Conservation (phyloP, 2,329 filamentous ascomycete species). For the Penicillium sp. region DNA sequence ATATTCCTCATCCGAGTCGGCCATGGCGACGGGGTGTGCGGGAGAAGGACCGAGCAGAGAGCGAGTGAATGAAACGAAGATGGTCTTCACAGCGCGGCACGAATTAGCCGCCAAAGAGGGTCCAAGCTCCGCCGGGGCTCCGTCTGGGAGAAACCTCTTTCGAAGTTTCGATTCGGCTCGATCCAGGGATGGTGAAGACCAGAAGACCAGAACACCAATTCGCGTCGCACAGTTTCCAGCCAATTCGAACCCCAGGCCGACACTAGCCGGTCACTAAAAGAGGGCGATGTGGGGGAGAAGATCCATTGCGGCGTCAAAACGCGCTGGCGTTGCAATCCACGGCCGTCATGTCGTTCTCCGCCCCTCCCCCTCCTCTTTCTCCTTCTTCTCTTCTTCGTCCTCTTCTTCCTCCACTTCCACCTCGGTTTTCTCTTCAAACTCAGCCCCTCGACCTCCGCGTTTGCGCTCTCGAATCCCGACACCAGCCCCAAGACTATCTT, state of each 20-base stretch:
- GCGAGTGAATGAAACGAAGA: conserved; percentile 5
- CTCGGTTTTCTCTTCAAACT: conserved; percentile 13
- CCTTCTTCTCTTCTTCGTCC: conserved; percentile 23
- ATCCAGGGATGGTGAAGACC: not conserved
- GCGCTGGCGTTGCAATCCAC: conserved; percentile 29
- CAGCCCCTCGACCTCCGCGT: conserved; percentile 21
- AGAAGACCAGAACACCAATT: not conserved
- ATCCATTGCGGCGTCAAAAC: conserved; percentile 32
- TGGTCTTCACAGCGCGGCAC: conserved; percentile 6
- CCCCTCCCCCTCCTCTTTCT: conserved; percentile 29
- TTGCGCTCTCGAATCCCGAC: conserved; percentile 15
- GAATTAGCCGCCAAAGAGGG: conserved; percentile 16
- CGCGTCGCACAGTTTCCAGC: not conserved
- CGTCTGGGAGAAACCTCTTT: conserved; percentile 12
- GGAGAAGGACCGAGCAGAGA: conserved; percentile 21
- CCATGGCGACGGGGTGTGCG: conserved; percentile 32
- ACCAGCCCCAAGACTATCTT: conserved; percentile 16
- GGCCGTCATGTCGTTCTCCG: conserved; percentile 30
- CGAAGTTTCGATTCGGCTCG: not conserved
- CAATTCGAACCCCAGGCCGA: conserved; percentile 18
- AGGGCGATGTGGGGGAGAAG: conserved; percentile 39
- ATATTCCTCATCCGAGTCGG: conserved; percentile 56
- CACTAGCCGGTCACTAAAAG: conserved; percentile 22
- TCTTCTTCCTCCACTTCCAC: conserved; percentile 11
- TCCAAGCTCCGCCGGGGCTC: conserved; percentile 37